Evolutionary conservation across 345 rosid species (phyloP), one percentile per base, ranked within the genome.

Genomic region (Noccaea bulbosa): DNA sequence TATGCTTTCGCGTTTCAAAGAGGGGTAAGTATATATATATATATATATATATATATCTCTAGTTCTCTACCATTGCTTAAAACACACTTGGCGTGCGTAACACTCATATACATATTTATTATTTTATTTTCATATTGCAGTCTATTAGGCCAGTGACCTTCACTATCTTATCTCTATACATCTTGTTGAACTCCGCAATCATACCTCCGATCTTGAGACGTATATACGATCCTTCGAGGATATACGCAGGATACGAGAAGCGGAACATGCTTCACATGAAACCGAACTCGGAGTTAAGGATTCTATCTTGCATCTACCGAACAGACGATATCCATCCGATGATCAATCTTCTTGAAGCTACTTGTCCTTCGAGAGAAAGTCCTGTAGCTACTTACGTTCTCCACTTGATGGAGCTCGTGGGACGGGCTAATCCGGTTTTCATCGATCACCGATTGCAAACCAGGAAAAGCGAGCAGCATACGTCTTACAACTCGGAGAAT

Each of bases 251-350:
- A 33, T 90, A 86, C 68, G 64, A 79, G 67, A 73, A 62, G 56
- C 74, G 86, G 67, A 82, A 74, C 65, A 62, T 87, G 39, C 64
- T 73, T 50, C 63, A 65, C 39, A 27, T 69, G 65, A 77, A 70
- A 71, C 62, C 73, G 6, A 20, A 60, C 4, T 45, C 81, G 1
- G 86, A 78, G 72, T 77, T 82, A 0, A 70, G 79, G 33, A 49
- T 87, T 20, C 78, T 90, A 6, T 48, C 85, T 0, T 83, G 88
- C 48, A 81, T 87, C 66, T 84, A 83, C 63, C 55, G 53, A 69
- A 71, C 82, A 0, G 80, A 81, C 3, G 75, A 86, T 54, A 79
- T 83, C 8, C 49, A 35, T 7, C 32, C 81, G 2, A 46, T 60
- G 24, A 69, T 81, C 47, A 79, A 79, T 17, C 63, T 87, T 7